These are phyloP conservation scores for Pseudogymnoascus sp. DNA, from an alignment of 2,329 filamentous ascomycete genomes.

Conservation along the genomic window DNA sequence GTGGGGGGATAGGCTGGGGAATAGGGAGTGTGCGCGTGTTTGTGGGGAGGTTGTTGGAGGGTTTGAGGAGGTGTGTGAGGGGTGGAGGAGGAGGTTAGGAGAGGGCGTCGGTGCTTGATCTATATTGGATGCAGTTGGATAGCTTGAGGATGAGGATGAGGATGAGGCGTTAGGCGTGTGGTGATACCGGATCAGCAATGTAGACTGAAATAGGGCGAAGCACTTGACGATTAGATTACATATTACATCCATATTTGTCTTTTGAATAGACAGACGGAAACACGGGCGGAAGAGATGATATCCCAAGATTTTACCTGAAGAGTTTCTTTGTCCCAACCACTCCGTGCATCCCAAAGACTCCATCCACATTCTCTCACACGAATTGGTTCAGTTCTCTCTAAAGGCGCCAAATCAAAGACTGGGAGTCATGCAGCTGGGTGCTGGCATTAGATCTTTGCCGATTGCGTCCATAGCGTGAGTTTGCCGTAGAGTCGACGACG, in stretches of 20 bases:
- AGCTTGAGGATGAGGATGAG: background rate
- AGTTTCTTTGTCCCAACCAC: background rate
- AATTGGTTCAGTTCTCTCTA: too few species aligned
- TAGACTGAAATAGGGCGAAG: background rate
- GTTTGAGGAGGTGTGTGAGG: slow-evolving; percentile 84
- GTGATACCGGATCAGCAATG: background rate
- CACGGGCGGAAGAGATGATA: background rate
- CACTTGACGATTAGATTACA: background rate
- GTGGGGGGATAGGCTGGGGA: slow-evolving; percentile 70
- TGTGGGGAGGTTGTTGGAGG: slow-evolving; percentile 85
- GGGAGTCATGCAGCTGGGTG: background rate
- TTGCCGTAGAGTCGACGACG: too few species aligned
- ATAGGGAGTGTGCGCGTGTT: slow-evolving; percentile 73
- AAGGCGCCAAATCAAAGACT: background rate
- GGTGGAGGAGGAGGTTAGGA: slow-evolving; percentile 67
- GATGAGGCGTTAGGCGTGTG: background rate
- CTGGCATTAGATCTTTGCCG: background rate
- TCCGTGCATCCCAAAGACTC: background rate
- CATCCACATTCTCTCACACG: background rate
- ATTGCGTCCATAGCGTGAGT: too few species aligned
- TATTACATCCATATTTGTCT: background rate
- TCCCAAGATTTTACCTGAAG: background rate
- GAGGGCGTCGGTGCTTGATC: background rate
- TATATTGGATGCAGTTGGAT: background rate
- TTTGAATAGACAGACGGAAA: background rate